Conservation (phyloP, 2,329 filamentous ascomycete species). For the Elsinoe ampelina region DNA sequence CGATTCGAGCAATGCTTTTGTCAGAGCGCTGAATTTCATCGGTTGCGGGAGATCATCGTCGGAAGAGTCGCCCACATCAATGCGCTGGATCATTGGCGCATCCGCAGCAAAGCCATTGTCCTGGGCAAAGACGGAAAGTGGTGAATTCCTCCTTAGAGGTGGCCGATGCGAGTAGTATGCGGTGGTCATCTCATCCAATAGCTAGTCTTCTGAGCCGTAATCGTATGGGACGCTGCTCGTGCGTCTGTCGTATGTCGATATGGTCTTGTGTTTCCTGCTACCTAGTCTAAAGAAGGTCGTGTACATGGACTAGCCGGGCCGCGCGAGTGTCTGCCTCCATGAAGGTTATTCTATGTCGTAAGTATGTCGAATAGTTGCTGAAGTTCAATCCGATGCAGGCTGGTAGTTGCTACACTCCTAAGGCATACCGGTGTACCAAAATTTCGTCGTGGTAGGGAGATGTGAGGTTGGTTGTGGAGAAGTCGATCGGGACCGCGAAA, state of each 20-base stretch:
- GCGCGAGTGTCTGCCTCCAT: slow-evolving; percentile 7
- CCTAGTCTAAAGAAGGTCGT: slow-evolving; percentile 13
- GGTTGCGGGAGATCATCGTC: slow-evolving; percentile 85
- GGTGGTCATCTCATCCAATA: slow-evolving; percentile 12
- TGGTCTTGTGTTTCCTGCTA: slow-evolving; percentile 1
- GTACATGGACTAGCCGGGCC: slow-evolving; percentile 13
- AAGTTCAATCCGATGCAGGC: slow-evolving; percentile 7
- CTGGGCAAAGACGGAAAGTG: slow-evolving; percentile 35
- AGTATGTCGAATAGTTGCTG: slow-evolving; percentile 13
- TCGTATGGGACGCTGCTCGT: neutral
- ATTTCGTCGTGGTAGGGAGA: slow-evolving; percentile 4
- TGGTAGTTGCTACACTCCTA: slow-evolving; percentile 11
- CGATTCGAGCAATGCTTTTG: slow-evolving; percentile 66
- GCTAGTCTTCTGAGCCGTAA: slow-evolving; percentile 9
- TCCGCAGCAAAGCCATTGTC: slow-evolving; percentile 38
- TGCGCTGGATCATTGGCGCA: slow-evolving; percentile 39
- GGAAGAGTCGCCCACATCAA: slow-evolving; percentile 68
- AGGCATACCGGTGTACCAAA: slow-evolving; percentile 10
- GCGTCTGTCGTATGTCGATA: slow-evolving; percentile 11
- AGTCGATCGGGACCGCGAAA: neutral
- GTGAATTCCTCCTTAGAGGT: slow-evolving; percentile 36
- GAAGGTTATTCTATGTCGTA: slow-evolving; percentile 8
- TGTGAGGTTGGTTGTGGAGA: neutral
- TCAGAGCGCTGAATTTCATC: slow-evolving; percentile 88
- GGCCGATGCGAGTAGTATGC: slow-evolving; percentile 20